phyloP scores from a whole-genome alignment of 768 basidiomycete genomes.

The Panus rudis region DNA sequence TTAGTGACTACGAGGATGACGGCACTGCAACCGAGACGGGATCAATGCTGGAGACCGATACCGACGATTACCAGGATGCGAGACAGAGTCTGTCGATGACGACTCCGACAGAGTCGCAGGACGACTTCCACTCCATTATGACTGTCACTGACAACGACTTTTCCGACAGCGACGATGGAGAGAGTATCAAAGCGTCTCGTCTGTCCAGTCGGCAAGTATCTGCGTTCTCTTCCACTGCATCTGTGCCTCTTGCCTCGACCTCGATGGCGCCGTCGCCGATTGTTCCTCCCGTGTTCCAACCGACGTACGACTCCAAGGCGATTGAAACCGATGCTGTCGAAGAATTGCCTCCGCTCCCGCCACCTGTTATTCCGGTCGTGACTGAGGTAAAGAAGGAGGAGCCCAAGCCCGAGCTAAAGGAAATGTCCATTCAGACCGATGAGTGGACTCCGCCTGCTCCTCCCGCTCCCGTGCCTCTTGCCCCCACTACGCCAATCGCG shows the following conservation, averaged over 20 bases:
- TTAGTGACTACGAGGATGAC: conserved; percentile 32
- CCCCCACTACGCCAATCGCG: conserved; percentile 23
- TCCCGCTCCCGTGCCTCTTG: conserved; percentile 24
- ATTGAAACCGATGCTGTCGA: conserved; percentile 28
- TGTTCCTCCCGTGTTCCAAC: conserved; percentile 20
- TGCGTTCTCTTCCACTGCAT: conserved; percentile 23
- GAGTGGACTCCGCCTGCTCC: conserved; percentile 43
- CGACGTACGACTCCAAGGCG: conserved; percentile 47
- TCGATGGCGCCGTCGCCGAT: conserved; percentile 7
- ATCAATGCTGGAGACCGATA: conserved; percentile 43
- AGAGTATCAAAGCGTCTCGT: conserved; percentile 68
- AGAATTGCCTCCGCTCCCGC: too few species aligned
- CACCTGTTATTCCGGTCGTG: not conserved
- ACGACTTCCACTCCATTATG: conserved; percentile 74
- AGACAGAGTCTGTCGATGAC: conserved; percentile 53
- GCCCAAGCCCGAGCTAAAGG: conserved; percentile 61
- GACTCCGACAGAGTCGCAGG: conserved; percentile 66
- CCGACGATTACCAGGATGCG: conserved; percentile 72
- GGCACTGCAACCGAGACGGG: conserved; percentile 53
- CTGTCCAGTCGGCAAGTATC: conserved; percentile 25
- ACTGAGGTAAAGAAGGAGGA: conserved; percentile 13
- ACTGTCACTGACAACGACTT: conserved; percentile 65
- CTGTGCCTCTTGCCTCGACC: conserved; percentile 7
- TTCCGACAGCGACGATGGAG: conserved; percentile 52
- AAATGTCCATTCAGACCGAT: conserved; percentile 79